Evolutionary conservation across 192 early-diverging fungal genomes (phyloP).

Genomic region (Coemansia sp.): DNA sequence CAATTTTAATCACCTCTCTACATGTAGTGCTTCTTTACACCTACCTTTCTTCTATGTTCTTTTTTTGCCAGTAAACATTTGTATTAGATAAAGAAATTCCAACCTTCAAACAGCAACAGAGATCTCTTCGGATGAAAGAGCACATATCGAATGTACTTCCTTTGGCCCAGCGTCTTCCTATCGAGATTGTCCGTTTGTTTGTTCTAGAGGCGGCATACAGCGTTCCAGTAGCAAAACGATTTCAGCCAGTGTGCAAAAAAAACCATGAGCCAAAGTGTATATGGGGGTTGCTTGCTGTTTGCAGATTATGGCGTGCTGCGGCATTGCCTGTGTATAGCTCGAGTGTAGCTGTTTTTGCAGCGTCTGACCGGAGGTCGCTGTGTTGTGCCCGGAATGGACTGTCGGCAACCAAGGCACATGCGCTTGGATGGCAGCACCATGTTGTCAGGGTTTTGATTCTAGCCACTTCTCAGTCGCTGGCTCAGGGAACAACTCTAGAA

Average conservation of each 20-base stretch:
- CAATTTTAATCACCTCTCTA: not conserved
- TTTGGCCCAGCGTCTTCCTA: slow-evolving; percentile 14
- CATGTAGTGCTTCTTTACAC: no score
- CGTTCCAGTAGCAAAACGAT: not conserved
- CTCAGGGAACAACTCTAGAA: not conserved
- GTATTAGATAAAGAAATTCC: no score
- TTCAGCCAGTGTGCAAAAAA: not conserved
- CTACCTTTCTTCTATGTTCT: no score
- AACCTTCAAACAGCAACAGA: no score
- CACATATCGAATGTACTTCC: not conserved
- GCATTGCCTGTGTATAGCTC: slow-evolving; percentile 23
- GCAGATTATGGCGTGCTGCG: slow-evolving; percentile 25
- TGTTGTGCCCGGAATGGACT: slow-evolving; percentile 32
- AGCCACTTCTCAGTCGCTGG: not conserved
- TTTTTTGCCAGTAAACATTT: no score
- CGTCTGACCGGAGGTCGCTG: slow-evolving; percentile 3
- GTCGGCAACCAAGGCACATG: slow-evolving; percentile 13
- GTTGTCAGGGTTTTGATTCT: slow-evolving; percentile 7
- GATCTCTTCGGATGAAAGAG: not conserved
- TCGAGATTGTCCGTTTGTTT: slow-evolving; percentile 19
- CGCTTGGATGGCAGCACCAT: slow-evolving; percentile 25
- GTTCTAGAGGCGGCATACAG: not conserved
- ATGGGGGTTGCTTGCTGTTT: slow-evolving; percentile 12
- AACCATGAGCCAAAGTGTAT: slow-evolving; percentile 21
- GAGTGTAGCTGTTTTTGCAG: slow-evolving; percentile 12